Base-by-base conservation (phyloP, 1,139 yeast genomes). In the Blastobotrys illinoisensis region DNA sequence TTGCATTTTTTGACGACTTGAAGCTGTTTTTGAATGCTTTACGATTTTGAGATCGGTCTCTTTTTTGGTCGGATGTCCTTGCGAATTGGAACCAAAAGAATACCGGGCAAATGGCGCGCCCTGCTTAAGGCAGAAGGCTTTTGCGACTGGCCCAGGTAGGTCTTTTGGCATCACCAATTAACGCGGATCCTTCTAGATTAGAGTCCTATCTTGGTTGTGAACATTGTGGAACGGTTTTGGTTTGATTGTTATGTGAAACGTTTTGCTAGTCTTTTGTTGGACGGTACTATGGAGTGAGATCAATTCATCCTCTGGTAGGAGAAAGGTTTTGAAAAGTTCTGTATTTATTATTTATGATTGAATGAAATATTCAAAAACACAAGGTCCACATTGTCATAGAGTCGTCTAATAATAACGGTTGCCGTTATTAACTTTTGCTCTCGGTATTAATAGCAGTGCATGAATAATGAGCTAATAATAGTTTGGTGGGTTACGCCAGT, bases 231-330 rank as follows among this genome's bases (percentile, higher is more conserved):
- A 24, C 20, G 40, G 26, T 28, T 46, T 18, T 26, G 14, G 26
- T 13, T 46, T 24, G 32, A 18, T 32, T 21, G 9, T 21, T 21
- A 19, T 19, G 26, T 45, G 18, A 45, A 21, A 21, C 18, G 18
- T 45, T 24, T 21, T 44, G 21, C 16, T 18, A 3, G 26, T 6
- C 11, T 32, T n/a, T 21, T 26, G n/a, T 26, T 26, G 9, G 3
- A 13, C 13, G 32, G 9, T 6, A 9, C 13, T 21, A 11, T 20
- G 28, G 28, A n/a, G 28, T 45, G 18, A 20, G 47, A 11, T 45
- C 13, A 45, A 21, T 45, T 9, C 47, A 6, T 45, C 47, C 47
- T 45, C 47, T 45, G 28, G 23, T 23, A 45, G 47, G 47, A 32
- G 47, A 32, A 32, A 32, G 40, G 40, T 32, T 32, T 11, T 3